Evolutionary conservation across 1,284 basidiomycete species (phyloP).

Genomic region (Athelia sp.): DNA sequence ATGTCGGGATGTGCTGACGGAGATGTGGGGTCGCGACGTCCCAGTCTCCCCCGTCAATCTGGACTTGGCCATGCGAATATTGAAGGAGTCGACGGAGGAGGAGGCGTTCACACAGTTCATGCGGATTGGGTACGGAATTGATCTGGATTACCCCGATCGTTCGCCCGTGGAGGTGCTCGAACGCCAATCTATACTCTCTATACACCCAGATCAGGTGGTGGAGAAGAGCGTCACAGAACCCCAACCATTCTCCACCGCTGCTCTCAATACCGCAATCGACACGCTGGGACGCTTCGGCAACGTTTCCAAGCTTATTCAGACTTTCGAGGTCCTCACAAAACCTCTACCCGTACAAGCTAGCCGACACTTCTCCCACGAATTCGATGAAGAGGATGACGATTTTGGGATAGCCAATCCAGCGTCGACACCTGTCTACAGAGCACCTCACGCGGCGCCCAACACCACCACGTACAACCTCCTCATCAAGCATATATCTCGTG

Average conservation of each 20-base stretch:
- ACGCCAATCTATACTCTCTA: conserved; percentile 12
- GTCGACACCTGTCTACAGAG: conserved; percentile 27
- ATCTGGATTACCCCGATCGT: conserved; percentile 66
- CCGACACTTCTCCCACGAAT: conserved; percentile 41
- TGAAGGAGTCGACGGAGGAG: conserved; percentile 57
- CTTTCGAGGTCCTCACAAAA: conserved; percentile 71
- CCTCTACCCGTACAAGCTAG: conserved; percentile 48
- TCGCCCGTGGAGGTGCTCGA: conserved; percentile 41
- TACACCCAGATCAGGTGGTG: conserved; percentile 8
- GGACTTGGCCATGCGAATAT: conserved; percentile 60
- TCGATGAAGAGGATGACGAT: conserved; percentile 69
- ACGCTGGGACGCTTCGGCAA: conserved; percentile 55
- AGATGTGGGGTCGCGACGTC: conserved; percentile 46
- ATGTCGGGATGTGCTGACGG: conserved; percentile 45
- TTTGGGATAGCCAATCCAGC: conserved; percentile 40
- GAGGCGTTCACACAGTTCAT: conserved; percentile 52
- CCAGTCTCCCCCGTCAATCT: conserved; percentile 53
- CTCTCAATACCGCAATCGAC: conserved; percentile 68
- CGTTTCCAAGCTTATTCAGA: conserved; percentile 61
- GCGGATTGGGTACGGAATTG: conserved; percentile 66
- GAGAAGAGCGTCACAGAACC: conserved; percentile 20
- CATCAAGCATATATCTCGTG: conserved; percentile 47
- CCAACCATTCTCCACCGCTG: conserved; percentile 56
- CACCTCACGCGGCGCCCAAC: conserved; percentile 58
- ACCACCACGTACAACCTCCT: conserved; percentile 62